Evolutionary conservation across 371 early-diverging fungal species (phyloP), one percentile per base, ranked within the genome.

Genomic region (Nematocida sp.): DNA sequence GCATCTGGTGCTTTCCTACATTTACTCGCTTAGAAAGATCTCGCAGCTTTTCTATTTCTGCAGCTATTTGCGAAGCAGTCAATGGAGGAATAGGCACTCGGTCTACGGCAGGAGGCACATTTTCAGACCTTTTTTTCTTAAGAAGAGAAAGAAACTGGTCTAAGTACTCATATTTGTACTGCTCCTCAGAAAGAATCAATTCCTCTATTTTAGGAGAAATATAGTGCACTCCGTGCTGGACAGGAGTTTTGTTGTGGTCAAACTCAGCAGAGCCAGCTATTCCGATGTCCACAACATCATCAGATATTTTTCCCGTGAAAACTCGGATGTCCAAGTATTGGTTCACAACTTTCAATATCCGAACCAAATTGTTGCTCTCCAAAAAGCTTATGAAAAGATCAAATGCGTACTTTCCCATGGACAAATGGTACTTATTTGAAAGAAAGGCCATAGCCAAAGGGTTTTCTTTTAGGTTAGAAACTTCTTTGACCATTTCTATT

Each of bases 371-470:
- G 82, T 91, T 92, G 64, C 93, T 93, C 83, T 94, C 91, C 64
- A 97, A 83, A 82, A 90, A 96, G 50, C 89, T 86, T 51, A 95
- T 82, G 63, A 97, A 87, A 4, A 99, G 87, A 82, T 93, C 92
- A 78, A 90, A 91, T 0, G 94, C 90, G 45, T 92, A 91, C 30
- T 88, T 85, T 39, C 90, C 88, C 90, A 98, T 89, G 5, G 87
- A 85, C 33, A 97, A 76, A 53, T 86, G 86, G 84, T 94, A 98
- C 80, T 93, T 92, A 84, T 90, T 90, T 45, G 83, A 82, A 42
- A 89, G 87, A 83, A 89, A 94, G 33, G 87, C 86, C 64, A 87
- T 86, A 0, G 90, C 90, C 57, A 92, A 80, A 39, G 87, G 87
- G 82, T 92, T 92, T 77, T 91, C 90, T 59, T 86, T 82, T 18